These are phyloP conservation scores for Populus ilicifolia DNA, from an alignment of 345 rosid genomes.

Conservation along the genomic window DNA sequence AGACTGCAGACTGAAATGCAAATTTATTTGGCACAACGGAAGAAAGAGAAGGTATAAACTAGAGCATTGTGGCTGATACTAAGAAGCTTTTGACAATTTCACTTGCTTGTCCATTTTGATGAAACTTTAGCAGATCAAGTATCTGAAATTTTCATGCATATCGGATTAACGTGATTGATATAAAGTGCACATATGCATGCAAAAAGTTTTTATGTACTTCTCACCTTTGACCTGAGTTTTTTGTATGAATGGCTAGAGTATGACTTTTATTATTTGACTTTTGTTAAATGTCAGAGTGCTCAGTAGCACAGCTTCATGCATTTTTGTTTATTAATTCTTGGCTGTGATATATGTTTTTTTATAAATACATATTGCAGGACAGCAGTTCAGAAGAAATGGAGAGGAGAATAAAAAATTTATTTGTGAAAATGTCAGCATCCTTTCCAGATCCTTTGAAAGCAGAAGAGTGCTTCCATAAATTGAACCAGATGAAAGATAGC, in stretches of 20 bases:
- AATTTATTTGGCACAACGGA: conserved; percentile 52
- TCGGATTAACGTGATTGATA: neutral
- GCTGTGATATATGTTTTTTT: conserved; percentile 3
- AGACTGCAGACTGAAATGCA: conserved; percentile 80
- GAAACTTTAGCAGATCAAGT: neutral
- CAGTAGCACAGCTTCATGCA: neutral
- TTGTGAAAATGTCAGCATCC: conserved; percentile 66
- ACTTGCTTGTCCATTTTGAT: neutral
- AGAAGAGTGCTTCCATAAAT: conserved; percentile 57
- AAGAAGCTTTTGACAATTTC: neutral
- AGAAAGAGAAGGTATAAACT: conserved; percentile 49
- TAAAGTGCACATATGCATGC: neutral
- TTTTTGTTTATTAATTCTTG: neutral
- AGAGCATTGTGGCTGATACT: neutral
- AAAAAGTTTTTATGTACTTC: neutral
- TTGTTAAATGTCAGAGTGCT: neutral
- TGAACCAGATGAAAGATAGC: conserved; percentile 61
- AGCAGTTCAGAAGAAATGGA: conserved; percentile 45
- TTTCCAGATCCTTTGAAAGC: conserved; percentile 77
- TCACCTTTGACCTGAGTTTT: neutral
- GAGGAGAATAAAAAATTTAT: conserved; percentile 38
- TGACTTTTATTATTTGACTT: neutral
- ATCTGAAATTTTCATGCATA: neutral
- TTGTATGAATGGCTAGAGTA: neutral
- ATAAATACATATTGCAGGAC: conserved; percentile 43